phyloP scores from a whole-genome alignment of 306 rosid genomes.

The Pyrus communis region DNA sequence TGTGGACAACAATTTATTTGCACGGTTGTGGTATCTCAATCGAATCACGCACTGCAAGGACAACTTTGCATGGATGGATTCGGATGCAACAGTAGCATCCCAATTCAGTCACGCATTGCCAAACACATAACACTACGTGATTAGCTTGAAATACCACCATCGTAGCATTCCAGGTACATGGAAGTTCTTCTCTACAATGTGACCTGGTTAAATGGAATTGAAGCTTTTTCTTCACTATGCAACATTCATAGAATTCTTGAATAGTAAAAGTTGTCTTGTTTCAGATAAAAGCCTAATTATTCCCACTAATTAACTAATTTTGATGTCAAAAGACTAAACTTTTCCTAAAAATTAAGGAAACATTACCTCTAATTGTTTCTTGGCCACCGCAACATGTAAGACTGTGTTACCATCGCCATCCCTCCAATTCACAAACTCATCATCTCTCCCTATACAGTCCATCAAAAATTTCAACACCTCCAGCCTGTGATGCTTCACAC shows the following conservation, averaged over 20 bases:
- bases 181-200: not conserved
- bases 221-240: not conserved
- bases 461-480: slow-evolving; percentile 21
- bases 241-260: not conserved
- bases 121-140: not conserved
- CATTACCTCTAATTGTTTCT: slow-evolving; percentile 22
- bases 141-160: not conserved
- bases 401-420: slow-evolving; percentile 21
- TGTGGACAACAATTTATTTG: no score
- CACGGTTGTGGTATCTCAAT: not conserved
- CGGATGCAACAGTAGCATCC: not conserved
- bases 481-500: slow-evolving; percentile 20
- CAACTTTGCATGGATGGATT: not conserved
- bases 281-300: not conserved
- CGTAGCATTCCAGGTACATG: not conserved
- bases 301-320: not conserved
- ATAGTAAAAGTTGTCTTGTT: not conserved
- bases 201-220: not conserved
- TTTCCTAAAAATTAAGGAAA: not conserved
- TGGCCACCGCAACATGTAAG: slow-evolving; percentile 21
- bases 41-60: not conserved
- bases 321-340: not conserved
- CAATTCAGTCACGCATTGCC: not conserved
- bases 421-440: slow-evolving; percentile 19
- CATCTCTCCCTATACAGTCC: slow-evolving; percentile 8